phyloP scores from a whole-genome alignment of 768 basidiomycete species.

The Boletellus ananas region DNA sequence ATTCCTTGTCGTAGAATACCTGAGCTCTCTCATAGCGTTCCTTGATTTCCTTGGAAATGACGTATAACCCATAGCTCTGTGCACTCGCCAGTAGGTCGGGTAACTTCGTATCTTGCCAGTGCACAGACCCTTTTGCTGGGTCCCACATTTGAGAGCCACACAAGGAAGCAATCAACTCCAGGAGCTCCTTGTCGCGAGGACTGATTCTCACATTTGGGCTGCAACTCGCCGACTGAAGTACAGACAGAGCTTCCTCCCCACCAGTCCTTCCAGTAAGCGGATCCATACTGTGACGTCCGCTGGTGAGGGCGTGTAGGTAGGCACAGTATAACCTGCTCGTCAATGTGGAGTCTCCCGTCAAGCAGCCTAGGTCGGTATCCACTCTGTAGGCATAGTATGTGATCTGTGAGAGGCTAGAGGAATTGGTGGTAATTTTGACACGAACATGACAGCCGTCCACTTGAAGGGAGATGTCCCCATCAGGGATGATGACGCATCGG shows the following conservation, averaged over 20 bases:
- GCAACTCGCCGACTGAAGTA: conserved; percentile 35
- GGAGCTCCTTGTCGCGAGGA: conserved; percentile 24
- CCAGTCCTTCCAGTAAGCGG: conserved; percentile 33
- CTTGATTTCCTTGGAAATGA: conserved; percentile 25
- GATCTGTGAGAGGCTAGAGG: neutral
- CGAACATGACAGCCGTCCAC: conserved; percentile 9
- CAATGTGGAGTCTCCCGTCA: conserved; percentile 12
- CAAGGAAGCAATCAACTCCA: conserved; percentile 32
- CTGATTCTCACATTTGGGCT: conserved; percentile 36
- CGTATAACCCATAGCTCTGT: conserved; percentile 30
- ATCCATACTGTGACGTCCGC: conserved; percentile 37
- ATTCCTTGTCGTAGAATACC: conserved; percentile 1
- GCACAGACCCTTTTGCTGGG: conserved; percentile 29
- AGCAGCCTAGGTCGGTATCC: conserved; percentile 27
- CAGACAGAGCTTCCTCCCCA: conserved; percentile 28
- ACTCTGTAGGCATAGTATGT: conserved; percentile 26
- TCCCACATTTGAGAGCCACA: conserved; percentile 34
- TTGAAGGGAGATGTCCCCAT: conserved; percentile 33
- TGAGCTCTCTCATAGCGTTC: conserved; percentile 16
- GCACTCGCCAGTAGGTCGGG: conserved; percentile 11
- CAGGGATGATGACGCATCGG: conserved; percentile 36
- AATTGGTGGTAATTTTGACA: conserved; percentile 5
- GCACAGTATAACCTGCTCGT: conserved; percentile 33
- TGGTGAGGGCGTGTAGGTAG: conserved; percentile 44
- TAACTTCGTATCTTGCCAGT: conserved; percentile 38